Base-by-base conservation (phyloP, 164 flowering plant species). In the Paratinospora sagittata region DNA sequence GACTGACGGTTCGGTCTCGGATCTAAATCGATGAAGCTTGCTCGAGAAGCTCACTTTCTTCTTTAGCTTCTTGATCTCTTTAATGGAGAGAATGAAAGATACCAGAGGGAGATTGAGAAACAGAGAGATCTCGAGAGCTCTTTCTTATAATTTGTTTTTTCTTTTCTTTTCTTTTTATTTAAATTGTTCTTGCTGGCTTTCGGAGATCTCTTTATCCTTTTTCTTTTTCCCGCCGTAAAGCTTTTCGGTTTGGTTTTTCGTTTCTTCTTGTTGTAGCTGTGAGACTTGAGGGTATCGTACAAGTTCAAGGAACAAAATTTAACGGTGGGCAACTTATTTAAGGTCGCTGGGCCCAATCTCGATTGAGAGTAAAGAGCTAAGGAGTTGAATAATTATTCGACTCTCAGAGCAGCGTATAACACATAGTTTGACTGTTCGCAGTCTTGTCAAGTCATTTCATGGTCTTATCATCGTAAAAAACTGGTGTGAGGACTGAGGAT, bases 221-320 rank as follows among this genome's bases (percentile, higher is more conserved):
- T 27, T 30, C 37, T 49, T 47, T 47, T 68, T 68, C 70, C 70
- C 70, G 70, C 70, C 70, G 61, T 27, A 14, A 27, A 17, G 37
- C 23, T 49, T 55, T 55, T n/a, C 0, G 47, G 13, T 66, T 66
- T 41, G 26, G 69, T 49, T 68, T 49, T 36, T 57, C 6, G 36
- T 61, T 61, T 26, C 30, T n/a, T 17, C 60, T 55, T 0, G 47
- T 43, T 43, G 14, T 7, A 43, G 47, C 47, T 3, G 47, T 43
- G 47, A 10, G 61, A 55, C 61, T 55, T n/a, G 24, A 55, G 61
- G 4, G 26, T 67, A 67, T 27, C 36, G 55, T 68, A 27, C 36
- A 66, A 66, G 69, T 17, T 63, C 10, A 30, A 63, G 3, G 6
- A 27, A 24, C n/a, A 12, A 24, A 61, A 10, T 10, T 10, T 27